Conservation (phyloP, 345 rosid species). For the Excoecaria cochinchinensis region DNA sequence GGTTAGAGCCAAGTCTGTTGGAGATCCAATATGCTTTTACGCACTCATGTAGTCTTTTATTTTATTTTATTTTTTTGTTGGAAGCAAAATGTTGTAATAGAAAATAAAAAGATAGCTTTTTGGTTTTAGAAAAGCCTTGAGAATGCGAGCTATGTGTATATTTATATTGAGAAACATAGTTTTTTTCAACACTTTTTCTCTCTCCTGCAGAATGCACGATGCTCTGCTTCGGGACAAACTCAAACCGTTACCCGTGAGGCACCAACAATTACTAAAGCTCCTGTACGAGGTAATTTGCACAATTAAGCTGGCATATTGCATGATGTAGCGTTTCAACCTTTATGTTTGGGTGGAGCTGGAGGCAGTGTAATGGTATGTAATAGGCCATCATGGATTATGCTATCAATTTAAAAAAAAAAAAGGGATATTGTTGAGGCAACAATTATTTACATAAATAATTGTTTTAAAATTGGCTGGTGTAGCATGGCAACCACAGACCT, state of each 20-base stretch:
- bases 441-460: background rate
- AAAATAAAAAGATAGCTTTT: background rate
- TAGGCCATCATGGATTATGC: background rate
- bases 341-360: background rate
- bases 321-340: background rate
- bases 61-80: background rate
- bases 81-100: background rate
- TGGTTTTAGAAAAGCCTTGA: background rate
- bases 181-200: background rate
- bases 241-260: constrained; percentile 74
- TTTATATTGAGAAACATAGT: background rate
- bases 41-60: background rate
- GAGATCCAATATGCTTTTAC: background rate
- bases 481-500: background rate
- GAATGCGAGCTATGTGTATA: background rate
- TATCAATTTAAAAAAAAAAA: background rate
- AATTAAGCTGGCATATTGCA: background rate
- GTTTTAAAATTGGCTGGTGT: background rate
- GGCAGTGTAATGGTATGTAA: background rate
- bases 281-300: constrained; percentile 56
- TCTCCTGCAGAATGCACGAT: constrained; percentile 55
- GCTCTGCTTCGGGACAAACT: constrained; percentile 75
- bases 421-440: background rate
- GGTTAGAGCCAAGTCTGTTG: background rate
- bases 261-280: constrained; percentile 86